A percentile compares a stretch with the other conserved stretches of the same genome.
Conservation (phyloP, 352 stramenopile species). For the Chrysophaeum taylorii region DNA sequence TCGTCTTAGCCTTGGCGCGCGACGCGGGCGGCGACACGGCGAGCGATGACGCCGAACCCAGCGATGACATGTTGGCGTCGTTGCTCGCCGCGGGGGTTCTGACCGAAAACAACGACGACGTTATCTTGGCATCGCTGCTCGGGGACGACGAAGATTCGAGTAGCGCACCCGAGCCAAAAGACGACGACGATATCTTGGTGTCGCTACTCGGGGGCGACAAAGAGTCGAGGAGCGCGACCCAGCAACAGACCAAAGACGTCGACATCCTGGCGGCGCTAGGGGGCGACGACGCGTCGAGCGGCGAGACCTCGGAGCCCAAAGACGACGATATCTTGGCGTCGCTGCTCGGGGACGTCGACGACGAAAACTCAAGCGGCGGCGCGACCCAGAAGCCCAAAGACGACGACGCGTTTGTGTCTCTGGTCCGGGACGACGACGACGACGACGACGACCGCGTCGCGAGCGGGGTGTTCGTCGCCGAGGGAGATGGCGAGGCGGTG, state of each 20-base stretch:
- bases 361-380: no score
- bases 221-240: no score
- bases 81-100: neutral
- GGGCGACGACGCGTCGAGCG: neutral
- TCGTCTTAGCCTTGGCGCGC: neutral
- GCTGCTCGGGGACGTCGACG: neutral
- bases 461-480: neutral
- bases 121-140: neutral
- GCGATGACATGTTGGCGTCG: neutral
- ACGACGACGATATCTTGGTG: neutral
- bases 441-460: neutral
- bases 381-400: no score
- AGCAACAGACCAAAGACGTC: neutral
- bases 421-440: neutral
- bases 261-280: neutral
- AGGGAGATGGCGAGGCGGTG: neutral
- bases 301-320: neutral
- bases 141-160: neutral
- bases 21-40: neutral
- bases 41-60: neutral
- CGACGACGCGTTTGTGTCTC: neutral
- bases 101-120: constrained; percentile 3
- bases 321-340: neutral
- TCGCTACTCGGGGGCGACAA: neutral
- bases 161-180: no score